These are phyloP conservation scores for Podaxis sp. DNA, from an alignment of 768 basidiomycete species.

Conservation along the genomic window DNA sequence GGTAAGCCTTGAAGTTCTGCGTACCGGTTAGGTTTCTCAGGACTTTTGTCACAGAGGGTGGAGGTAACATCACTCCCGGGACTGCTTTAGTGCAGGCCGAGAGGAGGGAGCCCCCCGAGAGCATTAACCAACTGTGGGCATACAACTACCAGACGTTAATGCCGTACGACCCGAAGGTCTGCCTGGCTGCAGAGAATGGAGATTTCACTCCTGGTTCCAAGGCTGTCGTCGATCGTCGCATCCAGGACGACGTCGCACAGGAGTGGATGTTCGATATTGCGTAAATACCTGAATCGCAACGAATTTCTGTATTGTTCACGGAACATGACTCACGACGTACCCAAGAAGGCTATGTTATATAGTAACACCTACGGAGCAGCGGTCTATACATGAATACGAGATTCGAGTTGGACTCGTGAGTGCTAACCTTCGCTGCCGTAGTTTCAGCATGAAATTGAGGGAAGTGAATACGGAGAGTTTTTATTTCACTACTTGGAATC, in stretches of 20 bases:
- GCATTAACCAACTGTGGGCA: not conserved
- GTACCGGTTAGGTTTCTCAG: not conserved
- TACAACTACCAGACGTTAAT: not conserved
- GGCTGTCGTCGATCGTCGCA: not conserved
- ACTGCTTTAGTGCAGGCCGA: not conserved
- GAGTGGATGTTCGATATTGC: not conserved
- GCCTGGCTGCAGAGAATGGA: not conserved
- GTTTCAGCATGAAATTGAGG: too few relatives aligned
- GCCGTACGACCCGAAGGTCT: not conserved
- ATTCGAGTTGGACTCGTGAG: too few relatives aligned
- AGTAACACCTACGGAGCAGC: too few relatives aligned
- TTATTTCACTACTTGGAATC: too few relatives aligned
- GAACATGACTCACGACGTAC: too few relatives aligned
- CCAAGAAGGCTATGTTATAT: too few relatives aligned
- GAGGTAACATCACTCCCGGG: not conserved
- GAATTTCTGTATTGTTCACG: too few relatives aligned
- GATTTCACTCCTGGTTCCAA: not conserved
- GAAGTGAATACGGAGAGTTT: too few relatives aligned
- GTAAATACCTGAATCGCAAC: not conserved
- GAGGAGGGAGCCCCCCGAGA: not conserved
- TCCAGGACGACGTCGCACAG: not conserved
- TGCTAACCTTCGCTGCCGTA: too few relatives aligned
- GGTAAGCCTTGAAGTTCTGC: not conserved
- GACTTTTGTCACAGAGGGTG: not conserved
- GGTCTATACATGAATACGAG: too few relatives aligned